Percentiles rank a stretch among this genome's conserved stretches.
Evolutionary conservation across 306 rosid genomes (phyloP).

Genomic region (Casuarina equisetifolia): DNA sequence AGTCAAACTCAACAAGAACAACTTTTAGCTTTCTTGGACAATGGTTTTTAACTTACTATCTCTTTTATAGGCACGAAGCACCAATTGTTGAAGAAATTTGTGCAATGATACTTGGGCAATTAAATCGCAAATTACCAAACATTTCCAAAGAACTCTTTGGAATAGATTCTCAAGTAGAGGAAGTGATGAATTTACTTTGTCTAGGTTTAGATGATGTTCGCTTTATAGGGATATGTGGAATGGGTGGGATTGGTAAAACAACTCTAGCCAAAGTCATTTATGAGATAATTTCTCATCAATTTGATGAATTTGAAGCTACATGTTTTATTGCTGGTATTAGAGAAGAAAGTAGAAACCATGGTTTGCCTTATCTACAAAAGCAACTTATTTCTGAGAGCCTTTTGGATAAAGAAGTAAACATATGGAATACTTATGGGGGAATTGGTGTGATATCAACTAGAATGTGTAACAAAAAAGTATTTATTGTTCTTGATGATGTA

Average conservation of each 20-base stretch:
- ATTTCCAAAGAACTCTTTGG: neutral
- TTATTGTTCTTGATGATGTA: neutral
- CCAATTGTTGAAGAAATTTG: neutral
- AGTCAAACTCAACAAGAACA: no score
- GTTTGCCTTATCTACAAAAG: neutral
- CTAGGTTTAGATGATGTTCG: neutral
- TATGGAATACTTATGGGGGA: neutral
- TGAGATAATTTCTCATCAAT: neutral
- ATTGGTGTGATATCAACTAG: no score
- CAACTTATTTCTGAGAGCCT: neutral
- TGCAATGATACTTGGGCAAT: neutral
- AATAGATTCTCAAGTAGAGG: neutral
- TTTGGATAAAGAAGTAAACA: neutral
- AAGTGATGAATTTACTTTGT: neutral
- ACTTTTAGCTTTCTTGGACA: no score
- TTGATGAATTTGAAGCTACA: slow-evolving; percentile 13
- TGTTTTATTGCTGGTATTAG: slow-evolving; percentile 2
- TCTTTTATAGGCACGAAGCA: neutral
- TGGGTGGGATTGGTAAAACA: slow-evolving; percentile 21
- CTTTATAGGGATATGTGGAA: slow-evolving; percentile 32
- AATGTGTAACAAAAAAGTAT: neutral
- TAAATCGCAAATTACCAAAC: neutral
- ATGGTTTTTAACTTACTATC: no score
- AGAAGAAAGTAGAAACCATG: neutral
- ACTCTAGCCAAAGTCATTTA: slow-evolving; percentile 7